Conservation (phyloP, 768 basidiomycete species). For the Suillus decipiens region DNA sequence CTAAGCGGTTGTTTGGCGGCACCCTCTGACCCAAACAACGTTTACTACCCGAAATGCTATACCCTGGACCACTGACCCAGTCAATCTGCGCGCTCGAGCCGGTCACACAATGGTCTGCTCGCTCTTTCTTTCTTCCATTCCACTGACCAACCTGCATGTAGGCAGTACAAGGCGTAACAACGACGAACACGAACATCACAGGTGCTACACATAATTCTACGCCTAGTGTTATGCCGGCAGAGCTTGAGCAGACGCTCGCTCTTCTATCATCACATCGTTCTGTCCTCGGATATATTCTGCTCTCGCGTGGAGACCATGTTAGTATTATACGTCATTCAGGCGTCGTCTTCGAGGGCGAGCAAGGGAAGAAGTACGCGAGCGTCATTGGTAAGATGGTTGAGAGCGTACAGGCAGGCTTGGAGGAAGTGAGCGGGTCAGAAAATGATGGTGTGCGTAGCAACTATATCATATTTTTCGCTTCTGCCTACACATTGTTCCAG, state of each 20-base stretch:
- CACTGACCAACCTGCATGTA: neutral
- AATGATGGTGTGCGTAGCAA: constrained; percentile 54
- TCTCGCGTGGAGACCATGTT: constrained; percentile 70
- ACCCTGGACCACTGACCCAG: neutral
- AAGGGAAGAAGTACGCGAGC: constrained; percentile 72
- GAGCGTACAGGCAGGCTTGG: constrained; percentile 74
- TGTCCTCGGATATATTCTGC: constrained; percentile 84
- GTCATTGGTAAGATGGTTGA: constrained; percentile 77
- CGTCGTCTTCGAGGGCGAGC: constrained; percentile 84
- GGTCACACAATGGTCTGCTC: neutral
- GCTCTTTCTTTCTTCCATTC: neutral
- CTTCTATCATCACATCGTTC: constrained; percentile 79
- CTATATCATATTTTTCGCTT: neutral
- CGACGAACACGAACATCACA: constrained; percentile 20
- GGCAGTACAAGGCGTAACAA: constrained; percentile 15
- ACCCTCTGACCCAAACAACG: constrained; percentile 7
- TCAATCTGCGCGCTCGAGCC: neutral
- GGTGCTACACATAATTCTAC: constrained; percentile 14
- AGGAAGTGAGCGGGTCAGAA: constrained; percentile 69
- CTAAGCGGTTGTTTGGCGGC: constrained; percentile 3
- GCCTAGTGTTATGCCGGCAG: constrained; percentile 61
- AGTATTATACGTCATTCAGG: constrained; percentile 86
- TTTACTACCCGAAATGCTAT: neutral
- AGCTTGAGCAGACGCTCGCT: constrained; percentile 78
- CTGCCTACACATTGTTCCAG: constrained; percentile 38